Conservation (phyloP, 23 red algal species). For the Gracilariopsis chorda region DNA sequence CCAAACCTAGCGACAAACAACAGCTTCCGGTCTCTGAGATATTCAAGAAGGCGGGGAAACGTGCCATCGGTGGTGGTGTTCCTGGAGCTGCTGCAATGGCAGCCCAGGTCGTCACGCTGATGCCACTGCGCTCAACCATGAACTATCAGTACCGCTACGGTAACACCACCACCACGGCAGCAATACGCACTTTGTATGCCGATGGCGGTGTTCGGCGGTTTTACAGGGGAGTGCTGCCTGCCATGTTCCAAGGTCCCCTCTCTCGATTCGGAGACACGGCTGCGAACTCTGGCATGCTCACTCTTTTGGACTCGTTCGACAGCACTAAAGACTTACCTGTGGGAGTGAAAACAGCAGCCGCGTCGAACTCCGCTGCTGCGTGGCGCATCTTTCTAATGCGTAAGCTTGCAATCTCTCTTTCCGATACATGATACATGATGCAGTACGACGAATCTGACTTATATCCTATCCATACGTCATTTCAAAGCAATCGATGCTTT, state of each 20-base stretch:
- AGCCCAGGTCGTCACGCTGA: slow-evolving; percentile 62
- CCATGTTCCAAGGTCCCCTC: slow-evolving; percentile 60
- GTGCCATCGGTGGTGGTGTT: slow-evolving; percentile 63
- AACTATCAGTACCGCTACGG: slow-evolving; percentile 74
- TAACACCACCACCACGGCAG: slow-evolving; percentile 23
- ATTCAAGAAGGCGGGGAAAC: slow-evolving; percentile 58
- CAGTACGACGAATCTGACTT: slow-evolving; percentile 3
- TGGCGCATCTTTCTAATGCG: slow-evolving; percentile 85
- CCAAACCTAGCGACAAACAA: background rate
- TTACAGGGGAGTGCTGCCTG: slow-evolving; percentile 56
- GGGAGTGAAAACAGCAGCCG: slow-evolving; percentile 53
- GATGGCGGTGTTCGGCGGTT: slow-evolving; percentile 74
- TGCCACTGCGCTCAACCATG: slow-evolving; percentile 69
- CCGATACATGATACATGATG: background rate
- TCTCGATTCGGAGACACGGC: slow-evolving; percentile 76
- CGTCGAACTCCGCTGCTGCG: slow-evolving; percentile 30
- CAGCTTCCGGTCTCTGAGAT: slow-evolving; percentile 27
- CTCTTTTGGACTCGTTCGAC: slow-evolving; percentile 63
- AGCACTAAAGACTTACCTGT: slow-evolving; percentile 59
- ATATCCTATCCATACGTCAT: background rate
- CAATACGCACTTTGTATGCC: slow-evolving; percentile 51
- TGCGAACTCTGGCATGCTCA: slow-evolving; percentile 63
- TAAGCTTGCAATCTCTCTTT: slow-evolving; percentile 9
- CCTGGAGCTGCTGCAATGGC: slow-evolving; percentile 67
- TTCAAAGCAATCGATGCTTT: slow-evolving; percentile 57